Evolutionary conservation across 2,329 filamentous ascomycete species (phyloP).

Genomic region (Sporothrix curviconia): DNA sequence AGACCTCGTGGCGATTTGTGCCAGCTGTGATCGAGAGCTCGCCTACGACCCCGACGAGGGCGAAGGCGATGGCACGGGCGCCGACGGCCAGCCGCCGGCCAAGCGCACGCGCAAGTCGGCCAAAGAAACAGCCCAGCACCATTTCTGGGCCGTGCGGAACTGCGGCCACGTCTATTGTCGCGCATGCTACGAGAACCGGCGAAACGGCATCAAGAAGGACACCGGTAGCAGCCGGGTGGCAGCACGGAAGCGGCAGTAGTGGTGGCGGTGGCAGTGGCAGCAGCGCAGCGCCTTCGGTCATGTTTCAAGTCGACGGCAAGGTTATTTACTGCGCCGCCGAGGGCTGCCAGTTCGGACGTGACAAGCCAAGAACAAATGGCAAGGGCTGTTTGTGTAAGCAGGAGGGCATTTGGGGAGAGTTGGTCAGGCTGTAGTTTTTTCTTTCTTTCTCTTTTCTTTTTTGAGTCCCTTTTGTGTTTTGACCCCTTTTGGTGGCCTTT

Average conservation of each 20-base stretch:
- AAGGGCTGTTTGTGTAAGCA: slow-evolving; percentile 52
- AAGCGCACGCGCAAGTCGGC: slow-evolving; percentile 39
- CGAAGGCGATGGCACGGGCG: slow-evolving; percentile 16
- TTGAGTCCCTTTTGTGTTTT: too few species aligned
- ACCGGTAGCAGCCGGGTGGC: neutral
- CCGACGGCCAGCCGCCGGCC: slow-evolving; percentile 22
- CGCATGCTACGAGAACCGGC: slow-evolving; percentile 53
- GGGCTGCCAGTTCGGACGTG: slow-evolving; percentile 48
- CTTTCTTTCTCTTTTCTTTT: too few species aligned
- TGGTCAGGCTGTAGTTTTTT: too few species aligned
- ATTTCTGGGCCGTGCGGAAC: slow-evolving; percentile 85
- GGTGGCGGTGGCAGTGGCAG: neutral
- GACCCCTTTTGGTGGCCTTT: too few species aligned
- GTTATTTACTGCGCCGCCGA: slow-evolving; percentile 49
- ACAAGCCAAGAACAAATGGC: slow-evolving; percentile 50
- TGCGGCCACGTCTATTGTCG: slow-evolving; percentile 78
- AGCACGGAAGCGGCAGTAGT: neutral
- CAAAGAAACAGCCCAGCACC: slow-evolving; percentile 58
- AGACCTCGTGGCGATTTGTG: slow-evolving; percentile 70
- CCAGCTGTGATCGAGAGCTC: slow-evolving; percentile 79
- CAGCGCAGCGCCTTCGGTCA: slow-evolving; percentile 7
- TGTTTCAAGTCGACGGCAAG: slow-evolving; percentile 34
- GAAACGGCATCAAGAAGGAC: slow-evolving; percentile 35
- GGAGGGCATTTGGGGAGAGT: too few species aligned
- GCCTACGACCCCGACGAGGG: slow-evolving; percentile 55